These are phyloP conservation scores for Russula sp. DNA, from an alignment of 768 basidiomycete species.

Conservation along the genomic window DNA sequence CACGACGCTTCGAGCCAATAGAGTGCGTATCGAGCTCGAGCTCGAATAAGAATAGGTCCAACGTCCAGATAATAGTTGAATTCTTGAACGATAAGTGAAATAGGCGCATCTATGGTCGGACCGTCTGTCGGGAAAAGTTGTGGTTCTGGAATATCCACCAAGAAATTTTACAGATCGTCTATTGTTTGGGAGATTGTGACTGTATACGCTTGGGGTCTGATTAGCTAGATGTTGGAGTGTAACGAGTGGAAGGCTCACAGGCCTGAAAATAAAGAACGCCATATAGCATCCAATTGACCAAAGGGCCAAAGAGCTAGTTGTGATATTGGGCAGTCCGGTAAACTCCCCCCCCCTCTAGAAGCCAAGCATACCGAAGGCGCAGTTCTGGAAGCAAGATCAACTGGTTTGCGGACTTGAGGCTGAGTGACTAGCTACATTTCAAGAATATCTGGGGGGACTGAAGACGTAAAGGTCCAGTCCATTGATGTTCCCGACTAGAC, in stretches of 20 bases:
- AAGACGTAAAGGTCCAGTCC: too few relatives aligned
- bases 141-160: background rate
- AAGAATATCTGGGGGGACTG: too few relatives aligned
- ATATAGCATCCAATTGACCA: conserved; percentile 27
- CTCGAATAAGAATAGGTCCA: too few relatives aligned
- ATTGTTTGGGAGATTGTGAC: background rate
- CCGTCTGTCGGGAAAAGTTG: background rate
- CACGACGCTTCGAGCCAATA: too few relatives aligned
- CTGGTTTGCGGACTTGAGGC: too few relatives aligned
- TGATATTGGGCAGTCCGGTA: background rate
- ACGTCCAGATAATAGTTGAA: conserved; percentile 2
- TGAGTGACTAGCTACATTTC: too few relatives aligned
- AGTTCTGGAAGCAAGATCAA: background rate
- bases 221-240: background rate
- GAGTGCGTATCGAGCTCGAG: too few relatives aligned
- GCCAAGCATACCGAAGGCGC: background rate
- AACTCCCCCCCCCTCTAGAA: background rate
- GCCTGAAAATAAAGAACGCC: conserved; percentile 27
- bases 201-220: background rate
- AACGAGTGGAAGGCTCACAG: conserved; percentile 19
- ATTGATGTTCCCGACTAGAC: too few relatives aligned
- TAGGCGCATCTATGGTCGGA: background rate
- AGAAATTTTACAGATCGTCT: background rate
- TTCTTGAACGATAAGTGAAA: background rate
- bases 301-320: conserved; percentile 1